phyloP scores from a whole-genome alignment of 164 flowering plant genomes.

The Macadamia integrifolia region DNA sequence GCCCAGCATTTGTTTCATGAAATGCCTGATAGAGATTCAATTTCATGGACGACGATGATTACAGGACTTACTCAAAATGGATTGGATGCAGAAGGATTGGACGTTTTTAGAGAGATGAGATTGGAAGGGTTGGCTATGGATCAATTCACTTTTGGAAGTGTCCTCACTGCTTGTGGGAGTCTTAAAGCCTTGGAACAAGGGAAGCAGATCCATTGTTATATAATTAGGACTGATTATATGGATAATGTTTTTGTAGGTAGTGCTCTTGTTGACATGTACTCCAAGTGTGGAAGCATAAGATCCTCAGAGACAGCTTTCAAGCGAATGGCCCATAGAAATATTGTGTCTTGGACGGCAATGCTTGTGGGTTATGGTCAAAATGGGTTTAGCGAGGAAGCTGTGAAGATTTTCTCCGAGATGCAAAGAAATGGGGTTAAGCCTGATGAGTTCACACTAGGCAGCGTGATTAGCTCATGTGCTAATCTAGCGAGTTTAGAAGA shows the following conservation, averaged over 20 bases:
- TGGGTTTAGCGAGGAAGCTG: constrained; percentile 71
- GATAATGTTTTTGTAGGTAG: constrained; percentile 70
- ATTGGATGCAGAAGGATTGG: constrained; percentile 45
- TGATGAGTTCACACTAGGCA: constrained; percentile 73
- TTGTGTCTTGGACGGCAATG: constrained; percentile 87
- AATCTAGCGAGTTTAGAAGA: constrained; percentile 55
- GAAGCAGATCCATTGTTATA: constrained; percentile 57
- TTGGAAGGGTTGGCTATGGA: constrained; percentile 46
- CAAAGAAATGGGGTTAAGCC: constrained; percentile 58
- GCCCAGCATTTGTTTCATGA: constrained; percentile 32
- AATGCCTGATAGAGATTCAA: constrained; percentile 26
- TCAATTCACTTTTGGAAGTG: constrained; percentile 77
- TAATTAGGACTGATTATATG: constrained; percentile 39
- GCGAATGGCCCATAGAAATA: constrained; percentile 55
- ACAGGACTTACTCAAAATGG: constrained; percentile 67
- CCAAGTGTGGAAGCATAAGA: constrained; percentile 49
- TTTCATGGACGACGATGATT: constrained; percentile 36
- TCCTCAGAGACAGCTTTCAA: constrained; percentile 61
- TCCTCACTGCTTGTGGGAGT: constrained; percentile 74
- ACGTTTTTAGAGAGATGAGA: constrained; percentile 55
- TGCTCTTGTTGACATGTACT: constrained; percentile 23
- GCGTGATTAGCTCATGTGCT: constrained; percentile 26
- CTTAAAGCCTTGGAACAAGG: constrained; percentile 54
- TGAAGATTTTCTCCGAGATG: constrained; percentile 54
- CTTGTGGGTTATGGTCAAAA: constrained; percentile 82